These are phyloP conservation scores for Acanthamoeba royreba DNA, from an alignment of 208 protist genomes.

Conservation along the genomic window DNA sequence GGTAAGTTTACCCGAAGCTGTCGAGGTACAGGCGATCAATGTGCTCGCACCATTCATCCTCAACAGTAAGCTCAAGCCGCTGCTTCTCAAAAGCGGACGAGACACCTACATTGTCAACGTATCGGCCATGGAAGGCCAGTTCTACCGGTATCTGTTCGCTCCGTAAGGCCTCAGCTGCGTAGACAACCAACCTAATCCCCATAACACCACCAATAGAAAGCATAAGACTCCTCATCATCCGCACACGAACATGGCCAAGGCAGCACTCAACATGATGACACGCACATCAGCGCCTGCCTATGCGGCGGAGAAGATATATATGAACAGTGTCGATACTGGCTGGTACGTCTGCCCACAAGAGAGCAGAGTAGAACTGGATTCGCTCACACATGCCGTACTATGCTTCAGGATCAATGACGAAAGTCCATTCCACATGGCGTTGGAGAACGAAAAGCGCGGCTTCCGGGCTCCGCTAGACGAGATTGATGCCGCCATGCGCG, in stretches of 20 bases:
- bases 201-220: background rate
- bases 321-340: constrained; percentile 97
- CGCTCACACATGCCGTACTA: background rate
- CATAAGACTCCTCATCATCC: constrained; percentile 85
- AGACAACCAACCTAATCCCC: background rate
- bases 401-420: constrained; percentile 90
- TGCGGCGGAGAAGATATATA: constrained; percentile 90
- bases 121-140: constrained; percentile 95
- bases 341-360: too few relatives aligned
- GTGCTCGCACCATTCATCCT: constrained; percentile 94
- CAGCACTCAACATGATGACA: constrained; percentile 98
- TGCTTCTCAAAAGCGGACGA: constrained; percentile 79
- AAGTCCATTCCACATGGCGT: constrained; percentile 78
- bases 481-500: constrained; percentile 93
- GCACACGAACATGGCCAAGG: constrained; percentile 98
- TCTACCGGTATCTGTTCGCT: constrained; percentile 67
- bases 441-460: constrained; percentile 84
- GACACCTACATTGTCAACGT: constrained; percentile 94
- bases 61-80: constrained; percentile 88
- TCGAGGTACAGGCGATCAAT: constrained; percentile 91
- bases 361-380: too few relatives aligned
- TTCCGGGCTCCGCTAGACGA: constrained; percentile 88
- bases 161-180: too few relatives aligned
- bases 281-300: constrained; percentile 90
- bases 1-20: background rate